These are phyloP conservation scores for Botryotinia narcissicola DNA, from an alignment of 2,329 filamentous ascomycete species.

Conservation along the genomic window DNA sequence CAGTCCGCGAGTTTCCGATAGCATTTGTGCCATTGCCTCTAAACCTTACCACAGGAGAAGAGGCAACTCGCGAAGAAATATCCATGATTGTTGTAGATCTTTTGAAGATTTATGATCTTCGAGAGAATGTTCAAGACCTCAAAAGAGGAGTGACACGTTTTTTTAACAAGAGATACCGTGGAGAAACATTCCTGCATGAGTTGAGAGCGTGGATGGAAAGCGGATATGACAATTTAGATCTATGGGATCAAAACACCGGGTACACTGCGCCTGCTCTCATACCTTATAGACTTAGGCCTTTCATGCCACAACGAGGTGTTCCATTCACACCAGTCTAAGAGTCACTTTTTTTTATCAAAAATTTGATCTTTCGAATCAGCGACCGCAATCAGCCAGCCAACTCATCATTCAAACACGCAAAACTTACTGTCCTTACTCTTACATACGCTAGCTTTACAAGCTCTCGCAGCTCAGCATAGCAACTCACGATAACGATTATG, in stretches of 20 bases:
- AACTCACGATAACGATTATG: background rate
- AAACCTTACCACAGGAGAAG: background rate
- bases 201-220: constrained; percentile 2
- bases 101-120: background rate
- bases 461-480: background rate
- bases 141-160: background rate
- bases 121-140: background rate
- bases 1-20: background rate
- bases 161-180: background rate
- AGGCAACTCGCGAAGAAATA: background rate
- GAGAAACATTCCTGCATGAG: background rate
- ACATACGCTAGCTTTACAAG: background rate
- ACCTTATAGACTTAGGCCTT: background rate
- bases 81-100: background rate
- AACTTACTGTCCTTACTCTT: background rate
- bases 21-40: background rate
- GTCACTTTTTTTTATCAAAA: background rate
- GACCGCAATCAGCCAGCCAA: background rate
- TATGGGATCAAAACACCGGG: background rate
- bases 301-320: background rate
- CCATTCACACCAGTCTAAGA: background rate
- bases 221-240: background rate
- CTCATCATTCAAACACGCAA: background rate
- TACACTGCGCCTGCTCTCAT: background rate
- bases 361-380: background rate